Conservation (phyloP, 805 yeast genomes). For the Pichia kluyveri region DNA sequence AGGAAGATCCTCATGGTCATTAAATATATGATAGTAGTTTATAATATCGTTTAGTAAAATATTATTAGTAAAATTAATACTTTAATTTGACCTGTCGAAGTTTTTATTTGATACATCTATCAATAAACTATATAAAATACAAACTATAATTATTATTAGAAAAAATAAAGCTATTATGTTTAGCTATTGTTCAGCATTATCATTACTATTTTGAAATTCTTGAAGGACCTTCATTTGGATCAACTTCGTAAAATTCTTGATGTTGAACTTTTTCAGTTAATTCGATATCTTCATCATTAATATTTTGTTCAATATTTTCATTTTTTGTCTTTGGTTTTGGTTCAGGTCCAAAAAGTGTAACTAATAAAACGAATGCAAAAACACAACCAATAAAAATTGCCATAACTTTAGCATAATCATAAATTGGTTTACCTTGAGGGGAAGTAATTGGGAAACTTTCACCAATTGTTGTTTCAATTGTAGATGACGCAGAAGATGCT, state of each 20-base stretch:
- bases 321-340: constrained; percentile 28
- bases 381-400: constrained; percentile 60
- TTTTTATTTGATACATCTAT: no score
- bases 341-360: constrained; percentile 55
- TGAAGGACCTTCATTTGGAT: constrained; percentile 7
- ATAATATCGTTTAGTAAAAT: background rate
- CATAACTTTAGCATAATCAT: constrained; percentile 54
- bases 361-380: constrained; percentile 40
- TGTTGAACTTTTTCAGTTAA: constrained; percentile 11
- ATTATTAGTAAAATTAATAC: no score
- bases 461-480: constrained; percentile 58
- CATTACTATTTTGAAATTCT: no score
- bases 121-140: no score
- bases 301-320: constrained; percentile 15
- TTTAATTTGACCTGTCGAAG: no score
- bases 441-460: constrained; percentile 38
- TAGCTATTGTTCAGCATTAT: no score
- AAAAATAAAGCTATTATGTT: no score
- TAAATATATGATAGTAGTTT: constrained; percentile 13
- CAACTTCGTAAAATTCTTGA: constrained; percentile 5
- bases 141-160: no score
- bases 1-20: constrained; percentile 88
- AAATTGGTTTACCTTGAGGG: constrained; percentile 24
- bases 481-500: constrained; percentile 57
- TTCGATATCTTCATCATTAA: constrained; percentile 14